Conservation (phyloP, 2,329 filamentous ascomycete genomes). For the Paecilomyces fulvus region DNA sequence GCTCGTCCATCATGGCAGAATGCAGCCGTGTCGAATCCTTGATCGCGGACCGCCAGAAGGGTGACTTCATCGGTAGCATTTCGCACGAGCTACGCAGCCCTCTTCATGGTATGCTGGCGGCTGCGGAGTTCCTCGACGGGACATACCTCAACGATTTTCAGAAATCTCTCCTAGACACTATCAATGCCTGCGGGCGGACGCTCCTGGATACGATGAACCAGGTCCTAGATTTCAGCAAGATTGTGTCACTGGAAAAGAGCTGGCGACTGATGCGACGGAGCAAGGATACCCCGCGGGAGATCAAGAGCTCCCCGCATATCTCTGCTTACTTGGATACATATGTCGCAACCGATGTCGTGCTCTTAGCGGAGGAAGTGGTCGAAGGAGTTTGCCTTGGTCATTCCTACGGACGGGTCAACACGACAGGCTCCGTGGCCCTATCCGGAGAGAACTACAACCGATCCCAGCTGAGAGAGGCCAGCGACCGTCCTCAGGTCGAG, state of each 20-base stretch:
- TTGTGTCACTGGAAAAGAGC: slow-evolving; percentile 33
- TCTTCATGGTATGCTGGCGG: slow-evolving; percentile 35
- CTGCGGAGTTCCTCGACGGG: slow-evolving; percentile 32
- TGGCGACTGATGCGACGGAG: slow-evolving; percentile 25
- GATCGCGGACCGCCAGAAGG: slow-evolving; percentile 35
- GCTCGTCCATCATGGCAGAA: slow-evolving; percentile 36
- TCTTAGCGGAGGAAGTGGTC: slow-evolving; percentile 46
- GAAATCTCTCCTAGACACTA: slow-evolving; percentile 29
- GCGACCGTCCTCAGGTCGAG: slow-evolving; percentile 25
- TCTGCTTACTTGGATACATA: slow-evolving; percentile 26
- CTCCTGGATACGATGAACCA: slow-evolving; percentile 38
- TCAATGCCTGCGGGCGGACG: slow-evolving; percentile 35
- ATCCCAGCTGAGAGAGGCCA: slow-evolving; percentile 3
- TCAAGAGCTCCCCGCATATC: slow-evolving; percentile 21
- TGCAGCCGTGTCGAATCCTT: slow-evolving; percentile 35
- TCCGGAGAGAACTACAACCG: slow-evolving; percentile 1
- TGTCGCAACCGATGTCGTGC: slow-evolving; percentile 34
- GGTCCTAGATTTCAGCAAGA: slow-evolving; percentile 45
- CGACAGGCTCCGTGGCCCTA: neutral
- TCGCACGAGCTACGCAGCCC: slow-evolving; percentile 37
- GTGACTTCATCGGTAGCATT: slow-evolving; percentile 37
- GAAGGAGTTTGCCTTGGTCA: slow-evolving; percentile 48
- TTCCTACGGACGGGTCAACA: slow-evolving; percentile 22
- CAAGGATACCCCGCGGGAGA: slow-evolving; percentile 17
- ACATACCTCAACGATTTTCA: slow-evolving; percentile 33